These are phyloP conservation scores for Heliosperma pusillum DNA, from an alignment of 148 eudicot species.

Conservation along the genomic window DNA sequence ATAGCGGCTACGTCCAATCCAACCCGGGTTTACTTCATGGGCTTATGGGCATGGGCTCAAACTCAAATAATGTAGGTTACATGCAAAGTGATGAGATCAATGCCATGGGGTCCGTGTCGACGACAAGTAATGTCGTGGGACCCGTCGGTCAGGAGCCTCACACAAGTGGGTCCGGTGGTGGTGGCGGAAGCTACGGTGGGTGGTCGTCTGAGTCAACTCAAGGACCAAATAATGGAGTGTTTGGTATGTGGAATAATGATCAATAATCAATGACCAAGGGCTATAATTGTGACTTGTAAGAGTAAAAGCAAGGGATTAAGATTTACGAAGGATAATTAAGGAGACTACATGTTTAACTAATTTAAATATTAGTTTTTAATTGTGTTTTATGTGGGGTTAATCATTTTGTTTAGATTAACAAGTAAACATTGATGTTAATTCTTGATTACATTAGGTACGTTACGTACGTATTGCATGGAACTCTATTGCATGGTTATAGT, in stretches of 20 bases:
- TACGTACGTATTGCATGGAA: too few species aligned
- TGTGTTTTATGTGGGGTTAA: neutral
- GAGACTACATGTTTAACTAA: neutral
- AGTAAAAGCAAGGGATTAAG: neutral
- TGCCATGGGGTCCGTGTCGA: slow-evolving; percentile 38
- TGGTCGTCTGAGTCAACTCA: slow-evolving; percentile 16
- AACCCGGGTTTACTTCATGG: slow-evolving; percentile 79
- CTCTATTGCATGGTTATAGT: too few species aligned
- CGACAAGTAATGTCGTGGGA: slow-evolving; percentile 36
- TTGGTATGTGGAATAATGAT: slow-evolving; percentile 18
- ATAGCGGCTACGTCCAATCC: slow-evolving; percentile 34
- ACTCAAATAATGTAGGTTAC: slow-evolving; percentile 39
- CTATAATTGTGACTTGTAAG: too few species aligned
- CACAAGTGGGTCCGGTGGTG: slow-evolving; percentile 42
- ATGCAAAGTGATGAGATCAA: slow-evolving; percentile 29
- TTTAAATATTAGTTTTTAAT: too few species aligned
- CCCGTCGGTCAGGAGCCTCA: slow-evolving; percentile 39
- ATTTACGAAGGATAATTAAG: neutral
- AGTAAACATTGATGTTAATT: too few species aligned
- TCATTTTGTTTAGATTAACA: neutral
- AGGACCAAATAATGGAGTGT: slow-evolving; percentile 9
- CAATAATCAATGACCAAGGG: too few species aligned
- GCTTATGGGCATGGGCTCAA: slow-evolving; percentile 56
- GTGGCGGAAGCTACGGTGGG: slow-evolving; percentile 34
- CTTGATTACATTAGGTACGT: too few species aligned